Percentiles rank a stretch among this genome's conserved stretches.
phyloP scores from a whole-genome alignment of 768 basidiomycete species.

The Psilocybe cyanescens region DNA sequence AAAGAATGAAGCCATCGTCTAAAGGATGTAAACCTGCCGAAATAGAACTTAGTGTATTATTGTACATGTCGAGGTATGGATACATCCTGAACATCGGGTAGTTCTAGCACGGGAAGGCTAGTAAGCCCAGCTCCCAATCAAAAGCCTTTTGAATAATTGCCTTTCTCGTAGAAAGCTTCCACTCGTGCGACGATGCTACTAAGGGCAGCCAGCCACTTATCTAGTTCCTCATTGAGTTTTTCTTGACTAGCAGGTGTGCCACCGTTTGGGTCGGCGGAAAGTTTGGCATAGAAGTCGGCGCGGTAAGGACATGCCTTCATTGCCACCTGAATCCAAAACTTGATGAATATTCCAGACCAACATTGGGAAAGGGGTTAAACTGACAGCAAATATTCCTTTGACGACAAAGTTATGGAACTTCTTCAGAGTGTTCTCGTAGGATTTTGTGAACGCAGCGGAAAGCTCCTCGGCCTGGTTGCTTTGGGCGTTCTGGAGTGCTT shows the following conservation, averaged over 20 bases:
- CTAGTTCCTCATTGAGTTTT: slow-evolving; percentile 57
- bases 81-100: too few relatives aligned
- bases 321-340: slow-evolving; percentile 45
- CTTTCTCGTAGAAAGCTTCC: slow-evolving; percentile 64
- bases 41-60: too few relatives aligned
- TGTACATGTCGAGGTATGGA: too few relatives aligned
- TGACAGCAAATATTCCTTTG: slow-evolving; percentile 58
- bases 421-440: slow-evolving; percentile 85
- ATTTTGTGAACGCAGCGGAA: slow-evolving; percentile 70
- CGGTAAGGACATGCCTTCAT: slow-evolving; percentile 73
- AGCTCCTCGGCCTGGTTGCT: slow-evolving; percentile 69
- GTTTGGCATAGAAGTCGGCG: slow-evolving; percentile 67
- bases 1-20: too few relatives aligned
- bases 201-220: slow-evolving; percentile 72
- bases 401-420: slow-evolving; percentile 83
- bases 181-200: slow-evolving; percentile 55
- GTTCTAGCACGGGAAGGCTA: not conserved
- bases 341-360: not conserved
- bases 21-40: too few relatives aligned
- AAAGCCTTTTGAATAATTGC: slow-evolving; percentile 56
- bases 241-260: slow-evolving; percentile 49
- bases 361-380: slow-evolving; percentile 29
- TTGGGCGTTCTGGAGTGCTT: slow-evolving; percentile 75
- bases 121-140: slow-evolving; percentile 19
- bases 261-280: slow-evolving; percentile 61